Percentiles rank a stretch among this genome's conserved stretches.
phyloP scores from a whole-genome alignment of 1,284 basidiomycete genomes.

The Anthracocystis setariae region DNA sequence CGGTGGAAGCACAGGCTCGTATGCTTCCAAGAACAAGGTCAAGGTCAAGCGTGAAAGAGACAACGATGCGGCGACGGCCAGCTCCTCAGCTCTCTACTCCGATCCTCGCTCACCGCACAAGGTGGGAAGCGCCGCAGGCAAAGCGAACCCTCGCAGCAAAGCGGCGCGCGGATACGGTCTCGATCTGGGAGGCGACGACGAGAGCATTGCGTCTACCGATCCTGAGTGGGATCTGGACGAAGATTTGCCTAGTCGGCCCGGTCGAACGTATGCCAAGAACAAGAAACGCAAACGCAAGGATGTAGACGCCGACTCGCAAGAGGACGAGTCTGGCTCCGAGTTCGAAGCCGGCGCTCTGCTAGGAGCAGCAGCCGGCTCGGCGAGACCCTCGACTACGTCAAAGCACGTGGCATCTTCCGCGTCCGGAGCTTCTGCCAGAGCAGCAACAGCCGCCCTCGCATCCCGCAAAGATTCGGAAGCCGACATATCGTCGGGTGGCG shows the following conservation, averaged over 20 bases:
- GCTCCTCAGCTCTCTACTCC: slow-evolving; percentile 26
- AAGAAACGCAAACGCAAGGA: slow-evolving; percentile 51
- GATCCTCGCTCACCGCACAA: slow-evolving; percentile 27
- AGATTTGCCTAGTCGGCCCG: slow-evolving; percentile 54
- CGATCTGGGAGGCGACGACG: slow-evolving; percentile 38
- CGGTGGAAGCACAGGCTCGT: neutral
- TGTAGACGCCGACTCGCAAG: slow-evolving; percentile 35
- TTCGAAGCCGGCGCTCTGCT: slow-evolving; percentile 44
- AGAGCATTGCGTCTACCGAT: slow-evolving; percentile 46
- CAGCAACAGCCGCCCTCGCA: slow-evolving; percentile 13
- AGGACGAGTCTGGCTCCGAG: slow-evolving; percentile 49
- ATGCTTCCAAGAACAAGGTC: slow-evolving; percentile 15
- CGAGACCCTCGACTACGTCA: slow-evolving; percentile 18
- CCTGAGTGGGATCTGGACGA: slow-evolving; percentile 56
- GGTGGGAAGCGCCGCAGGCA: slow-evolving; percentile 16
- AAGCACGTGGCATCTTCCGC: slow-evolving; percentile 21
- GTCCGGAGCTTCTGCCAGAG: slow-evolving; percentile 14
- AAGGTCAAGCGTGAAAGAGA: slow-evolving; percentile 49
- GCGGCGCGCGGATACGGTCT: slow-evolving; percentile 27
- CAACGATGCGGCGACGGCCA: slow-evolving; percentile 34
- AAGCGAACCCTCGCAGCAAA: slow-evolving; percentile 39
- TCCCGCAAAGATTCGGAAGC: slow-evolving; percentile 30
- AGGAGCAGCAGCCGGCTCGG: slow-evolving; percentile 14
- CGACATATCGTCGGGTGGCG: slow-evolving; percentile 9
- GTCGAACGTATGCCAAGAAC: slow-evolving; percentile 49